These are phyloP conservation scores for Syncephalastrum contaminatum DNA, from an alignment of 371 early-diverging fungal species.

Conservation along the genomic window DNA sequence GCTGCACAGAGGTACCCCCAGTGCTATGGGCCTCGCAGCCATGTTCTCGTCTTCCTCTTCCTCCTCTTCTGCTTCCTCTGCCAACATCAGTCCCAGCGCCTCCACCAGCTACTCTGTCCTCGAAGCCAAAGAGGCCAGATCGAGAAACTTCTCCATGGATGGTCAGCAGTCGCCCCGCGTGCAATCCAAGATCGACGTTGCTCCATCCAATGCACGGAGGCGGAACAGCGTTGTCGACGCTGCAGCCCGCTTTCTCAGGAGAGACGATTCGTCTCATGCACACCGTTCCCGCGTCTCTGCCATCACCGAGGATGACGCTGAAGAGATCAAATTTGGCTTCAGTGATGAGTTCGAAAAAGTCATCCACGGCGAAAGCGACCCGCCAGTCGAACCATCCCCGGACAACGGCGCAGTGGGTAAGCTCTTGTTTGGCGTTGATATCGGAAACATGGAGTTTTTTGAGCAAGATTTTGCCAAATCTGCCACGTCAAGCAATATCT, in stretches of 20 bases:
- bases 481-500: slow-evolving; percentile 18
- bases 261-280: slow-evolving; percentile 5
- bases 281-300: slow-evolving; percentile 3
- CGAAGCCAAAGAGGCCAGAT: slow-evolving; percentile 16
- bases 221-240: slow-evolving; percentile 24
- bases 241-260: slow-evolving; percentile 21
- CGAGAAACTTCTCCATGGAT: no score
- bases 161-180: no score
- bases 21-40: slow-evolving; percentile 21
- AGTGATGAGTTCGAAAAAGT: slow-evolving; percentile 15
- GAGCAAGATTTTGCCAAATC: slow-evolving; percentile 19
- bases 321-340: slow-evolving; percentile 7
- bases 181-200: no score
- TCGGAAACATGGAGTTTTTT: slow-evolving; percentile 24
- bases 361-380: slow-evolving; percentile 9
- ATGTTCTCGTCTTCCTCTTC: slow-evolving; percentile 13
- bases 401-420: slow-evolving; percentile 23
- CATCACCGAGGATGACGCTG: slow-evolving; percentile 11
- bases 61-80: not conserved
- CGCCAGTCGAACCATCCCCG: not conserved
- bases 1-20: slow-evolving; percentile 21
- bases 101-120: slow-evolving; percentile 20
- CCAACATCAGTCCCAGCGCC: slow-evolving; percentile 13
- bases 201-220: not conserved
- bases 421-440: slow-evolving; percentile 31